Evolutionary conservation across 257 asterid species (phyloP).

Genomic region (Vinca minor): DNA sequence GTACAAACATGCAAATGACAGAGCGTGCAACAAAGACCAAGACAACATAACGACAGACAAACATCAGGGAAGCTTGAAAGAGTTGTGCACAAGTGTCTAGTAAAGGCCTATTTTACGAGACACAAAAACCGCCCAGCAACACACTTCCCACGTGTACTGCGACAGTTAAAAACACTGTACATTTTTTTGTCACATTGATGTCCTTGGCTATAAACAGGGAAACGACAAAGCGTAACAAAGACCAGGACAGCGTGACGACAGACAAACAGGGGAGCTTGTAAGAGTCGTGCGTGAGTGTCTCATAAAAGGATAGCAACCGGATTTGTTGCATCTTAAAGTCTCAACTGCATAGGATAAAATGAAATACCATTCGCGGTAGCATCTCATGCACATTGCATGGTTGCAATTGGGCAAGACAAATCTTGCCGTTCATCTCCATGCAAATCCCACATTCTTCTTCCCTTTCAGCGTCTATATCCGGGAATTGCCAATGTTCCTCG

Average conservation of each 20-base stretch:
- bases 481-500: constrained; percentile 35
- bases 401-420: constrained; percentile 83
- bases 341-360: neutral
- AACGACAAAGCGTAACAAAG: neutral
- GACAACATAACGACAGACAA: too few relatives aligned
- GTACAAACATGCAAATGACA: too few relatives aligned
- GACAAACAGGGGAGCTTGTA: neutral
- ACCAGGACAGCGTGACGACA: neutral
- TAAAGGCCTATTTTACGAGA: too few relatives aligned
- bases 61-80: too few relatives aligned
- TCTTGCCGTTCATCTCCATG: constrained; percentile 77
- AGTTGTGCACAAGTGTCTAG: too few relatives aligned
- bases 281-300: neutral
- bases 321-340: neutral
- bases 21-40: too few relatives aligned
- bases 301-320: neutral
- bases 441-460: constrained; percentile 98
- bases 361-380: constrained; percentile 90
- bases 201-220: neutral
- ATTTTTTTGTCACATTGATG: neutral
- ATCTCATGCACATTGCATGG: constrained; percentile 82
- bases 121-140: neutral
- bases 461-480: constrained; percentile 71
- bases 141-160: neutral
- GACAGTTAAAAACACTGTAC: neutral